These are phyloP conservation scores for Solanum sejunctum DNA, from an alignment of 257 asterid genomes.

Conservation along the genomic window DNA sequence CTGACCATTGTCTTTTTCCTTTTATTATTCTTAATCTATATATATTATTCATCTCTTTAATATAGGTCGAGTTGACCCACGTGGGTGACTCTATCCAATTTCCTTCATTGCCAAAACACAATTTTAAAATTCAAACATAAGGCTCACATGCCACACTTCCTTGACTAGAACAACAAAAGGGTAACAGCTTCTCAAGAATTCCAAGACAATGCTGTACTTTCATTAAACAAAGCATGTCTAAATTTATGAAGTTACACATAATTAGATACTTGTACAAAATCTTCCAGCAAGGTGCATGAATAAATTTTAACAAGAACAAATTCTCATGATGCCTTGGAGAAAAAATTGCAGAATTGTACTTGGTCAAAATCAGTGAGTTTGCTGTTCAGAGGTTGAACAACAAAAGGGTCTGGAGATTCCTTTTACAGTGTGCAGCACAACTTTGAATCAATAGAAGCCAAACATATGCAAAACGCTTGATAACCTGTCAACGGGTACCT, in stretches of 20 bases:
- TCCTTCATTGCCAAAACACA: neutral
- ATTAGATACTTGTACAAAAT: neutral
- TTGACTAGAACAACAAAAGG: neutral
- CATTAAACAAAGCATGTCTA: neutral
- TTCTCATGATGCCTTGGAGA: neutral
- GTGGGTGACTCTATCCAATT: too few relatives aligned
- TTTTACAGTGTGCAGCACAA: constrained; percentile 71
- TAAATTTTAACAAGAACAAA: neutral
- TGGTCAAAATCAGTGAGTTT: neutral
- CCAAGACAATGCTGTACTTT: neutral
- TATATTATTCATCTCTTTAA: too few relatives aligned
- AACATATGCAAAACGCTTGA: constrained; percentile 85
- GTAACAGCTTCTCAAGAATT: neutral
- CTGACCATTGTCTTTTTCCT: too few relatives aligned
- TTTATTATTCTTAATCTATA: too few relatives aligned
- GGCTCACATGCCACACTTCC: neutral
- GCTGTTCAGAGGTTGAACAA: constrained; percentile 19
- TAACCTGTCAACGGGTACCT: constrained; percentile 90
- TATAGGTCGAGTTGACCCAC: too few relatives aligned
- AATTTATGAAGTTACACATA: neutral
- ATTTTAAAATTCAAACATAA: neutral
- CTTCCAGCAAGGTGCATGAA: neutral
- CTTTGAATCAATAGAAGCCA: constrained; percentile 86
- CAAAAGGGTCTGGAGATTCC: neutral
- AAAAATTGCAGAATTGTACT: neutral